A percentile compares a stretch with the other conserved stretches of the same genome.
These are phyloP conservation scores for Eucalyptus shirleyi DNA, from an alignment of 345 rosid species.

Conservation along the genomic window DNA sequence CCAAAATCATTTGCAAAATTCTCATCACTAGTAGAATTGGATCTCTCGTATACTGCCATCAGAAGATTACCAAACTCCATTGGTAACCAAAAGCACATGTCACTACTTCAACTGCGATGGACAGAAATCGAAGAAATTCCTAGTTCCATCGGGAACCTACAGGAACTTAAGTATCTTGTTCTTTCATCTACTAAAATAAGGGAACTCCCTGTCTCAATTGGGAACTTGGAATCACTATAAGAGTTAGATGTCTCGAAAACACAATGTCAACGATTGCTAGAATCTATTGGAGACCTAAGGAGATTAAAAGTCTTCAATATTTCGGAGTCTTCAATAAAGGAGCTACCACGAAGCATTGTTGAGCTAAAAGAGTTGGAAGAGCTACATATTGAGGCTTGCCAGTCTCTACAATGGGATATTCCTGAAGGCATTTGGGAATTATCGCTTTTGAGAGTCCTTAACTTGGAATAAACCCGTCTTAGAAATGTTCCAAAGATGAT, in stretches of 20 bases:
- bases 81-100: background rate
- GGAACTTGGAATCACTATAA: background rate
- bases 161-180: background rate
- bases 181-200: accelerated
- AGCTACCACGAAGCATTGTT: background rate
- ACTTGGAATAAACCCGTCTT: accelerated
- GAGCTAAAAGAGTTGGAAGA: background rate
- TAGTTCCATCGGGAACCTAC: background rate
- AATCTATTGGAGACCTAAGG: background rate
- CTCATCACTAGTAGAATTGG: accelerated
- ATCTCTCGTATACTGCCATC: background rate
- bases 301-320: accelerated
- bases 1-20: accelerated
- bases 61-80: background rate
- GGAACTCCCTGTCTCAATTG: accelerated
- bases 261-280: accelerated
- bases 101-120: accelerated
- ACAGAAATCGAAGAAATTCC: background rate
- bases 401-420: accelerated
- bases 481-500: accelerated
- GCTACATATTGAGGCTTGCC: background rate
- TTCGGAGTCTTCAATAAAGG: accelerated
- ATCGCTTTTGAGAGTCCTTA: background rate
- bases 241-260: background rate
- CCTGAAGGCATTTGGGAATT: background rate